These are phyloP conservation scores for Collariella sp. DNA, from an alignment of 495 filamentous ascomycete species.

Conservation along the genomic window DNA sequence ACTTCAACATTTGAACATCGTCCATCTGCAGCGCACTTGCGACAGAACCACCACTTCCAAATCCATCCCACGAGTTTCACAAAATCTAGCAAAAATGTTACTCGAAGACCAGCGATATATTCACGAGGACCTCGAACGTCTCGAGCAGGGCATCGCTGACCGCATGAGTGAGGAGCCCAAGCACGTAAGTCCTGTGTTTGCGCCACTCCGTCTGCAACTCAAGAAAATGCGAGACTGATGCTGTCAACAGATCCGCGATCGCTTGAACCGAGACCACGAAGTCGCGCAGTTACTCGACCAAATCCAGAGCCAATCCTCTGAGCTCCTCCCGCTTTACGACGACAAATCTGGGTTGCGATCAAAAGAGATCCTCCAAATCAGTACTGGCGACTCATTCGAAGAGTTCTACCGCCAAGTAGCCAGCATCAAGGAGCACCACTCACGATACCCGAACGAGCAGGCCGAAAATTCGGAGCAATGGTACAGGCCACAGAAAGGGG, in stretches of 20 bases:
- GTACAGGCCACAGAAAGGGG: constrained; percentile 59
- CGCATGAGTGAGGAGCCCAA: constrained; percentile 79
- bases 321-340: constrained; percentile 76
- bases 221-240: constrained; percentile 21
- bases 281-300: constrained; percentile 75
- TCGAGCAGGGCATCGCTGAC: constrained; percentile 90
- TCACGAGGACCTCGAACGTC: constrained; percentile 89
- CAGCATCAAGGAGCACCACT: constrained; percentile 77
- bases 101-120: constrained; percentile 87
- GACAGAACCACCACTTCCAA: background rate
- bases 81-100: constrained; percentile 49
- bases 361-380: constrained; percentile 74
- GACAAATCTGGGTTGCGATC: constrained; percentile 62
- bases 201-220: background rate
- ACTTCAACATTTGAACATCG: background rate
- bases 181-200: constrained; percentile 52
- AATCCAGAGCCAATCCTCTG: constrained; percentile 75
- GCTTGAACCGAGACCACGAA: constrained; percentile 82
- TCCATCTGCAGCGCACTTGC: background rate
- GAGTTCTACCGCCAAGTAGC: constrained; percentile 82
- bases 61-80: background rate
- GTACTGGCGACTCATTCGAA: constrained; percentile 81
- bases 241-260: constrained; percentile 63
- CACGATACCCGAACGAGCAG: constrained; percentile 85
- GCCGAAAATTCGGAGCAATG: constrained; percentile 91